These are phyloP conservation scores for Yamadazyma triangularis DNA, from an alignment of 1,139 yeast genomes.

Conservation along the genomic window DNA sequence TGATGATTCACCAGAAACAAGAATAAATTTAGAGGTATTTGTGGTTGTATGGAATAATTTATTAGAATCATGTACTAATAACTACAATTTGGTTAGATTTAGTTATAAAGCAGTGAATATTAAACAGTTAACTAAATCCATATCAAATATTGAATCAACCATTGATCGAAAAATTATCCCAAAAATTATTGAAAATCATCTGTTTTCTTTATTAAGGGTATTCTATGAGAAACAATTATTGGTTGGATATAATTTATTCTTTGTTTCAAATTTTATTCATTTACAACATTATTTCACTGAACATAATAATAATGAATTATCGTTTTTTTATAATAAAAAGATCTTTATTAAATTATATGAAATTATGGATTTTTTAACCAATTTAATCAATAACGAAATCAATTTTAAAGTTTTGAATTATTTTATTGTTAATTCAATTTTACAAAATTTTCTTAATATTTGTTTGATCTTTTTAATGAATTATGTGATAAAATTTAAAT, in stretches of 20 bases:
- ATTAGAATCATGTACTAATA: neutral
- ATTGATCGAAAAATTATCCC: neutral
- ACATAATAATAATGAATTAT: neutral
- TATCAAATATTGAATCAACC: neutral
- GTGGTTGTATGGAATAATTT: neutral
- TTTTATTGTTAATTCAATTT: slow-evolving; percentile 2
- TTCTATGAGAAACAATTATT: neutral
- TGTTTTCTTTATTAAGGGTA: neutral
- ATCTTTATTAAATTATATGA: neutral
- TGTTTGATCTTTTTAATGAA: slow-evolving; percentile 1
- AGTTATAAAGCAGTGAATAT: neutral
- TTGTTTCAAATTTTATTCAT: neutral
- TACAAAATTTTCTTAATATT: neutral
- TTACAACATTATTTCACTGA: slow-evolving; percentile 1
- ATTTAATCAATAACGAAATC: neutral
- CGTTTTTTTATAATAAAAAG: slow-evolving; percentile 3
- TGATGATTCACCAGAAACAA: neutral
- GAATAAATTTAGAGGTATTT: no score
- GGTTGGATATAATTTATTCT: slow-evolving; percentile 1
- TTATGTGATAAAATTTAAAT: slow-evolving; percentile 3
- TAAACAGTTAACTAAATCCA: neutral
- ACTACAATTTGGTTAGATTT: neutral
- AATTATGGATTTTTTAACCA: neutral
- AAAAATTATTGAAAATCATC: neutral
- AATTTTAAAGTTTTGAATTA: slow-evolving; percentile 2